Conservation (phyloP, 176 grass and related monocot species). For the Canna indica region DNA sequence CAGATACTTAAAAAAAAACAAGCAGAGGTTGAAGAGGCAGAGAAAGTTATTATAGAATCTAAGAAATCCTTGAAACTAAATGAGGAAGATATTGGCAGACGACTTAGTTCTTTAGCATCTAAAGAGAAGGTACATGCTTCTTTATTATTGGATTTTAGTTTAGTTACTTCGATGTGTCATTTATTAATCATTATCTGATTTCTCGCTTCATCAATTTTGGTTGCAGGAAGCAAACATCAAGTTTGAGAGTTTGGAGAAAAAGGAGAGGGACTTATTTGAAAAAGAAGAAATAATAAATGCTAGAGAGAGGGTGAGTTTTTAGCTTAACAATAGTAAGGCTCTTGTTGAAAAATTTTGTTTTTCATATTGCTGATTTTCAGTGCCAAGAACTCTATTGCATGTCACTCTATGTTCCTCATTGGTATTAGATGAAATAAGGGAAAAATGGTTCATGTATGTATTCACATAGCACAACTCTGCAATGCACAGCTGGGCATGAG, state of each 20-base stretch:
- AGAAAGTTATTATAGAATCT: constrained; percentile 31
- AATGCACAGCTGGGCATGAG: neutral
- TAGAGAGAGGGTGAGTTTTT: constrained; percentile 68
- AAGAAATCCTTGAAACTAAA: constrained; percentile 58
- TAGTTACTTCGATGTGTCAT: neutral
- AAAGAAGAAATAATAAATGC: constrained; percentile 45
- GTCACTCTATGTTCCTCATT: too few relatives aligned
- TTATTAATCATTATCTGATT: neutral
- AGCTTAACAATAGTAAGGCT: neutral
- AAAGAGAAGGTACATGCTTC: constrained; percentile 56
- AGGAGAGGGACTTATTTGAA: constrained; percentile 46
- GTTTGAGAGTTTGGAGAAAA: constrained; percentile 33
- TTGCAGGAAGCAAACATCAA: constrained; percentile 62
- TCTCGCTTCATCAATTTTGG: constrained; percentile 24
- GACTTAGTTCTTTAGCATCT: constrained; percentile 39
- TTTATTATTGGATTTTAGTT: neutral
- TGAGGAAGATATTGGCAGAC: constrained; percentile 57
- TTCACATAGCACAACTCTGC: neutral
- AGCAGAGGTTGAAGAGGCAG: constrained; percentile 65
- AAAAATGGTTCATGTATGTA: neutral
- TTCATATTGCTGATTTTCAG: neutral
- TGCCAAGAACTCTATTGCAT: neutral
- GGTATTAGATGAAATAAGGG: too few relatives aligned
- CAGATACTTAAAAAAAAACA: constrained; percentile 55
- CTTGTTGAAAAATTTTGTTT: neutral